Evolutionary conservation across 2,329 filamentous ascomycete species (phyloP).

Genomic region (Exophiala dermatitidis): DNA sequence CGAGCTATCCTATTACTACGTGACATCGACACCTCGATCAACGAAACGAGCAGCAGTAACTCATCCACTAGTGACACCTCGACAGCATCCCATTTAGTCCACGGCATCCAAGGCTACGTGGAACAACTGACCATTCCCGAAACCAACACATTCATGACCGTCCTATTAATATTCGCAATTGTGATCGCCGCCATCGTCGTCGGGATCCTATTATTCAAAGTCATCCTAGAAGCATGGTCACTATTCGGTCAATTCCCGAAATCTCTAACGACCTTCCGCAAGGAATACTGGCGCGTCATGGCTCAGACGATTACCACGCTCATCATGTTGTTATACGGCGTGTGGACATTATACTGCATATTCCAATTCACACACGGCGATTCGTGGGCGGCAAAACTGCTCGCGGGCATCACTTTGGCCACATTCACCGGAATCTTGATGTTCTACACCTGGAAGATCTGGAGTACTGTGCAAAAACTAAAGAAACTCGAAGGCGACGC

Average conservation of each 20-base stretch:
- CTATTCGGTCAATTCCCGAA: conserved; percentile 82
- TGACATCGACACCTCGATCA: conserved; percentile 37
- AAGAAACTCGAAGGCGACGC: conserved; percentile 69
- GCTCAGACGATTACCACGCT: conserved; percentile 82
- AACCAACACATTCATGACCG: conserved; percentile 92
- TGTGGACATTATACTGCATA: conserved; percentile 93
- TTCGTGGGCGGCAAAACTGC: conserved; percentile 81
- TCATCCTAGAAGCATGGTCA: conserved; percentile 84
- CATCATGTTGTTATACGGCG: conserved; percentile 83
- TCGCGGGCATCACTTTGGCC: conserved; percentile 73
- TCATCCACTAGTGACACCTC: too few species aligned
- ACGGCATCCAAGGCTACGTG: conserved; percentile 74
- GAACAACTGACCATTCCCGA: conserved; percentile 77
- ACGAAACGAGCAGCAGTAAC: conserved; percentile 11
- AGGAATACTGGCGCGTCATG: conserved; percentile 93
- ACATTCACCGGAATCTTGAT: conserved; percentile 73
- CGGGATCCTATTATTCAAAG: conserved; percentile 80
- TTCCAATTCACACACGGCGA: conserved; percentile 92
- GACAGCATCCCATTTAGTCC: conserved; percentile 52
- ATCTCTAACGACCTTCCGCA: conserved; percentile 72
- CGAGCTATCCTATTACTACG: conserved; percentile 54
- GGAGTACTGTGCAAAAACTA: conserved; percentile 63
- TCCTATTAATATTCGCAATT: conserved; percentile 81
- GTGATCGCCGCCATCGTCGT: conserved; percentile 77
- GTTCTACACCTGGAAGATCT: conserved; percentile 82